Evolutionary conservation across 345 rosid genomes (phyloP), one percentile per base, ranked within the genome.

Genomic region (Microthlaspi erraticum): DNA sequence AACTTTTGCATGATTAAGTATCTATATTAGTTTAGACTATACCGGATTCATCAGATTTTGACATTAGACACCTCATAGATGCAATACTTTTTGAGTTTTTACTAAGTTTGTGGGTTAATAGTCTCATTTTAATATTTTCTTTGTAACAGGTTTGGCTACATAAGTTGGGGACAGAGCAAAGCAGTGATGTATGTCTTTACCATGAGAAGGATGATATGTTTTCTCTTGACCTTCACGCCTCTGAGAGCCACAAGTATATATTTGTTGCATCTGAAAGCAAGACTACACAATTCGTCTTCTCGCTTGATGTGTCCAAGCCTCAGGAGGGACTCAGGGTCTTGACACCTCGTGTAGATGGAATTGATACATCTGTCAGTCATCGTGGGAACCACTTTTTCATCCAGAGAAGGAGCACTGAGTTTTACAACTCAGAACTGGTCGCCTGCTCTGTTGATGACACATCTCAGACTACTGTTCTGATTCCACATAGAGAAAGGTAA

Each of bases 151-250:
- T 75, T 43, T 93, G 98, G 98, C 79, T 91, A 60, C 98, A 93
- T 79, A 86, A 84, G 83, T 55, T 93, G 85, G 97, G 85, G 60
- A 80, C 92, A 2, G 88, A 85, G 33, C 97, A 86, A 44, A 77
- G 83, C 36, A 82, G 65, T 75, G 98, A 93, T 71, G 49, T 70
- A 12, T 85, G 96, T 81, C 90, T 93, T 62, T 89, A 91, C 73
- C 94, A 91, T 39, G 97, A 93, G 81, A 82, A 89, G 81, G 94
- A 93, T 82, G 96, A 91, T 58, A 91, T 77, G 80, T 93, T 87
- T 79, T 83, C 88, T 70, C 77, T 93, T 70, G 84, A 55, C 55
- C 89, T 93, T 57, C 60, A 69, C 38, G 79, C 92, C 60, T 91
- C 97, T 61, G 97, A 87, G 80, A 91, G 89, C 78, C 79, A 91